Evolutionary conservation across 257 asterid genomes (phyloP).

Genomic region (Petrea volubilis): DNA sequence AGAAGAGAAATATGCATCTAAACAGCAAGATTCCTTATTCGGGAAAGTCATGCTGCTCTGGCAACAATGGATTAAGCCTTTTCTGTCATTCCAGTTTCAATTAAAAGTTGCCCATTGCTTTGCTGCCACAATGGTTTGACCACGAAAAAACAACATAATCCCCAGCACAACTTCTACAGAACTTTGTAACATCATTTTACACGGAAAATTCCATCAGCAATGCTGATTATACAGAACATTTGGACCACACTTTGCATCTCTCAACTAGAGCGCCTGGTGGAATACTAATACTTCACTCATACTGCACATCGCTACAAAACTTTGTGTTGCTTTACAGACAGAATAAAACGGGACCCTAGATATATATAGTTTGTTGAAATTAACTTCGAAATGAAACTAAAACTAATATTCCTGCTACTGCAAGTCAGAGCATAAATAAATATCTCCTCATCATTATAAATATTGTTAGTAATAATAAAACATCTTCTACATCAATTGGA

Average conservation of each 20-base stretch:
- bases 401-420: neutral
- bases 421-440: neutral
- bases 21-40: constrained; percentile 2
- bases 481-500: neutral
- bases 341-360: neutral
- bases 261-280: neutral
- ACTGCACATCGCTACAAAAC: constrained; percentile 1
- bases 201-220: neutral
- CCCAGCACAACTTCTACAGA: neutral
- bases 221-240: neutral
- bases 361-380: neutral
- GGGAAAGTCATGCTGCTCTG: neutral
- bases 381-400: neutral
- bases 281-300: neutral
- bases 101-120: neutral
- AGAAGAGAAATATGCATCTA: neutral
- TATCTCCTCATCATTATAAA: neutral
- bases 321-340: constrained; percentile 5
- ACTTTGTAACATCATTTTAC: neutral
- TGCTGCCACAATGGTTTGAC: neutral
- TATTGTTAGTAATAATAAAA: neutral
- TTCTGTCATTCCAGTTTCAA: neutral
- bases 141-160: neutral
- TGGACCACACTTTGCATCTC: neutral
- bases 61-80: neutral